Conservation (phyloP, 495 filamentous ascomycete species). For the Xylaria intraflava region DNA sequence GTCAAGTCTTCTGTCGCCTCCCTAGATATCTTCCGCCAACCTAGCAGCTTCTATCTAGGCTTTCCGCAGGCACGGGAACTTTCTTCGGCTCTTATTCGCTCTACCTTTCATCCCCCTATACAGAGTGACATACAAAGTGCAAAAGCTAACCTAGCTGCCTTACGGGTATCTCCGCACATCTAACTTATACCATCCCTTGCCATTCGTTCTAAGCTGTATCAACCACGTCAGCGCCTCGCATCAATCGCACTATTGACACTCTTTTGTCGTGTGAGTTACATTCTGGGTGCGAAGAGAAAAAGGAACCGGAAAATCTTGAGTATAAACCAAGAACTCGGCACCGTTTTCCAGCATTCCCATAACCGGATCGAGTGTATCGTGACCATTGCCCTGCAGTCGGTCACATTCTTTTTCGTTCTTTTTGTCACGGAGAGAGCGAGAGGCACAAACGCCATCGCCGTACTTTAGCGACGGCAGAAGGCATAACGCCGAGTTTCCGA, state of each 20-base stretch:
- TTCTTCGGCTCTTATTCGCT: constrained; percentile 1
- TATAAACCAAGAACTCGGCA: neutral
- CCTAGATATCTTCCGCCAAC: neutral
- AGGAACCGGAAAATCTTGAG: neutral
- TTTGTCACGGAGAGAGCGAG: constrained; percentile 4
- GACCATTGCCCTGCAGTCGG: neutral
- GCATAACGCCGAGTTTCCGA: constrained; percentile 5
- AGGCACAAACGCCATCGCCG: constrained; percentile 2
- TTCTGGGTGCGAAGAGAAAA: neutral
- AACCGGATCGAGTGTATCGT: neutral
- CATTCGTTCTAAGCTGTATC: constrained; percentile 4
- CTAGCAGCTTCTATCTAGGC: neutral
- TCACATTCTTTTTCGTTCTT: neutral
- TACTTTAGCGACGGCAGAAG: neutral
- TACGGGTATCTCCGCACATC: neutral
- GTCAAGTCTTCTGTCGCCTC: neutral
- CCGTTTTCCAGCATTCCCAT: constrained; percentile 1
- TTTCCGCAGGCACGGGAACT: constrained; percentile 14
- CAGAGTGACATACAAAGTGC: neutral
- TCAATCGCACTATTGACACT: neutral
- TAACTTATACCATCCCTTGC: constrained; percentile 5
- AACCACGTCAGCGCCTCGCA: constrained; percentile 7
- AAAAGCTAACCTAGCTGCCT: constrained; percentile 11
- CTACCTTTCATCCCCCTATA: neutral
- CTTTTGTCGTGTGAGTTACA: neutral